These are phyloP conservation scores for Singerocomus rubriflavus DNA, from an alignment of 1,284 basidiomycete genomes.

Conservation along the genomic window DNA sequence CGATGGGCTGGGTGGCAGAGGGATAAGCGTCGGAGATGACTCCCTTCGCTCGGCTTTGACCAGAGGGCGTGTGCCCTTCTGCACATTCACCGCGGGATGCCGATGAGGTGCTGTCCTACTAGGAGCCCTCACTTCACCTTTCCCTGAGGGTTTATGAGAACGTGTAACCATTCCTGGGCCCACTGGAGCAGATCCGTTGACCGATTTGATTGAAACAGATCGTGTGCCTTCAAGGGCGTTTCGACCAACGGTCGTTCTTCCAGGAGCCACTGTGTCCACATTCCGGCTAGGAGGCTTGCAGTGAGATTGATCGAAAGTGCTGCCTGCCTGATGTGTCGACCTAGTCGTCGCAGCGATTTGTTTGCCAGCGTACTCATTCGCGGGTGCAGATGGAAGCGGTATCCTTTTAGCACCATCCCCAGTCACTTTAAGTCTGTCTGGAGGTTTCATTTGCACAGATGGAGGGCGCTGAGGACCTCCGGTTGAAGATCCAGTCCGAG, in stretches of 20 bases:
- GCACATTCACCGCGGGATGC: slow-evolving; percentile 8
- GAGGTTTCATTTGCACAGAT: slow-evolving; percentile 25
- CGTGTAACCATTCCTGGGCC: slow-evolving; percentile 6
- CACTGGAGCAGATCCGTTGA: background rate
- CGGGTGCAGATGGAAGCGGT: slow-evolving; percentile 27
- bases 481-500: slow-evolving; percentile 7
- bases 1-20: slow-evolving; percentile 32
- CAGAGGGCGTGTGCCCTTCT: slow-evolving; percentile 14
- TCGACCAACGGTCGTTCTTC: slow-evolving; percentile 5
- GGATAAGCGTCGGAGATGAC: slow-evolving; percentile 23
- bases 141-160: slow-evolving; percentile 12
- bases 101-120: slow-evolving; percentile 1
- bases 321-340: background rate
- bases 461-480: slow-evolving; percentile 30
- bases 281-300: slow-evolving; percentile 15
- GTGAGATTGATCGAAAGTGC: slow-evolving; percentile 3
- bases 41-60: slow-evolving; percentile 16
- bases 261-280: background rate
- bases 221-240: slow-evolving; percentile 12
- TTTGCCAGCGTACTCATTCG: slow-evolving; percentile 3
- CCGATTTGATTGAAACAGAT: slow-evolving; percentile 11
- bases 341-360: slow-evolving; percentile 1
- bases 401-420: slow-evolving; percentile 37
- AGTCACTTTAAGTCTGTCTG: slow-evolving; percentile 20
- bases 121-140: slow-evolving; percentile 11